phyloP scores from a whole-genome alignment of 768 basidiomycete species.

The Leccinum truebloodii region DNA sequence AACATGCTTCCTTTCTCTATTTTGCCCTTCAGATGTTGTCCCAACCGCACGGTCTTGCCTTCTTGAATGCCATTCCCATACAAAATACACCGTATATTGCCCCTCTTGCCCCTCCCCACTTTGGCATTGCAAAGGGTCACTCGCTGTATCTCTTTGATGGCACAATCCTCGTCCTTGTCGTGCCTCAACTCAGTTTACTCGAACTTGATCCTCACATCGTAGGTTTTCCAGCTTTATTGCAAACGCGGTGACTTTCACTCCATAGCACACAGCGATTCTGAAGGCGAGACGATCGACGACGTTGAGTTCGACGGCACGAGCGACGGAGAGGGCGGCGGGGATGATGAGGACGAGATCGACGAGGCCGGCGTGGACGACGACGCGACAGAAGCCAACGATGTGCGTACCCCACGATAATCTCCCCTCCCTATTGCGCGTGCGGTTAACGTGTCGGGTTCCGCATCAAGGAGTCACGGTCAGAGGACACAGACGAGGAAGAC shows the following conservation, averaged over 20 bases:
- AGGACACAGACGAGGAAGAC: constrained; percentile 61
- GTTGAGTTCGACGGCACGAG: constrained; percentile 51
- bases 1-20: too few relatives aligned
- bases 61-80: too few relatives aligned
- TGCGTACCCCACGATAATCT: constrained; percentile 36
- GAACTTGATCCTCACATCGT: too few relatives aligned
- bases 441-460: constrained; percentile 9
- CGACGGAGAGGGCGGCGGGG: constrained; percentile 41
- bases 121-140: too few relatives aligned
- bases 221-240: not conserved
- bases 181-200: too few relatives aligned
- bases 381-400: constrained; percentile 67
- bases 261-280: constrained; percentile 62
- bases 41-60: too few relatives aligned
- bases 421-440: not conserved
- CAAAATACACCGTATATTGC: too few relatives aligned
- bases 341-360: constrained; percentile 51
- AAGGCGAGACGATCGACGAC: constrained; percentile 63
- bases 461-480: constrained; percentile 53
- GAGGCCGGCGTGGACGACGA: constrained; percentile 64
- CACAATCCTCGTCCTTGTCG: too few relatives aligned
- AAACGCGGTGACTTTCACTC: constrained; percentile 1
- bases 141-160: too few relatives aligned
- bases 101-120: too few relatives aligned
- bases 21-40: too few relatives aligned